phyloP scores from a whole-genome alignment of 306 rosid genomes.

The Dryas alaskensis region DNA sequence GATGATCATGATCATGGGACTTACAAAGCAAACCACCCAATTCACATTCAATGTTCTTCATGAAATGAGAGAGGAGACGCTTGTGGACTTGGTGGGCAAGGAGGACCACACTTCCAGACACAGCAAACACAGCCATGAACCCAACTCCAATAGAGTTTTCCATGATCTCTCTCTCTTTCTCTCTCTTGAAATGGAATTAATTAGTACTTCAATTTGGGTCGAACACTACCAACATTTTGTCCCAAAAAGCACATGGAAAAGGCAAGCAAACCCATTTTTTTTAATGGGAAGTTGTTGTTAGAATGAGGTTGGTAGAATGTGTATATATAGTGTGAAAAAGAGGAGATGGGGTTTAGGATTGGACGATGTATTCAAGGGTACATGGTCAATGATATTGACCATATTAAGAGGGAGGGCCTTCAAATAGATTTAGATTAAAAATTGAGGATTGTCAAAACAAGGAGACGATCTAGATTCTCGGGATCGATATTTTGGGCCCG shows the following conservation, averaged over 20 bases:
- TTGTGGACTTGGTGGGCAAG: conserved; percentile 70
- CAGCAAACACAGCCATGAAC: conserved; percentile 75
- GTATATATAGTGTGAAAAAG: neutral
- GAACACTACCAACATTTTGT: conserved; percentile 1
- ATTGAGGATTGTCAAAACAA: too few relatives aligned
- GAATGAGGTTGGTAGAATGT: neutral
- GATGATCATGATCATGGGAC: neutral
- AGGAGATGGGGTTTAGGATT: neutral
- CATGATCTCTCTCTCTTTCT: conserved; percentile 32
- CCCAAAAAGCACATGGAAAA: conserved; percentile 16
- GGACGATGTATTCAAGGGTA: conserved; percentile 5
- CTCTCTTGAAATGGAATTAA: neutral
- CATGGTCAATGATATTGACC: conserved; percentile 1
- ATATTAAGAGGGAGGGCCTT: neutral
- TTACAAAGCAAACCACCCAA: conserved; percentile 22
- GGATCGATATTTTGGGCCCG: too few relatives aligned
- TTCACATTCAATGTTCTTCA: conserved; percentile 61
- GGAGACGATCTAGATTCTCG: too few relatives aligned
- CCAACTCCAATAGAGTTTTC: conserved; percentile 55
- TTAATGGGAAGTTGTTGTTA: neutral
- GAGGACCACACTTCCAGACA: conserved; percentile 66
- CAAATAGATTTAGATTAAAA: too few relatives aligned
- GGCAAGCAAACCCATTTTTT: neutral
- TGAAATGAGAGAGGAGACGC: conserved; percentile 67
- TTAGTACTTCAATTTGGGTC: neutral